These are phyloP conservation scores for Yarrowia sp. DNA, from an alignment of 805 yeast species.

Conservation along the genomic window DNA sequence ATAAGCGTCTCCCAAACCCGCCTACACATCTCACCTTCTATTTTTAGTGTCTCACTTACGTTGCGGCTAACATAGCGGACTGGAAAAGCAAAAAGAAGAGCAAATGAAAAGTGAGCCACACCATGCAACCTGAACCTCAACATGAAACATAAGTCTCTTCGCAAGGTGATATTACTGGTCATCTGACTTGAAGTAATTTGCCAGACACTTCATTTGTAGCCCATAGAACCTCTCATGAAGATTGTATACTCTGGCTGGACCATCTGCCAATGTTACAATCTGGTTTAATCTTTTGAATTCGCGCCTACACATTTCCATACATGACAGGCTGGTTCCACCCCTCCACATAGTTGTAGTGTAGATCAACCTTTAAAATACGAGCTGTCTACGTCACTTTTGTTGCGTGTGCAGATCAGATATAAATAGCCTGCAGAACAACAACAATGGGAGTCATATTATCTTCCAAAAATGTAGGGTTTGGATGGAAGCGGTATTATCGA, in stretches of 20 bases:
- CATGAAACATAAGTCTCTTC: background rate
- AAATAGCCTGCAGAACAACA: too few species aligned
- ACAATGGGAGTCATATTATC: too few species aligned
- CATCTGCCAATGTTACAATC: too few species aligned
- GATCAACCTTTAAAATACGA: background rate
- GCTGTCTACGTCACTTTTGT: background rate
- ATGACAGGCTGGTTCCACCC: background rate
- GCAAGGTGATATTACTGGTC: too few species aligned
- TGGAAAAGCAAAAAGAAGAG: background rate
- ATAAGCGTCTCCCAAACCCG: background rate
- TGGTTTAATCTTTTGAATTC: background rate
- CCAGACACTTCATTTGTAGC: too few species aligned
- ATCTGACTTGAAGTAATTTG: too few species aligned
- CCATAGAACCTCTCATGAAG: too few species aligned
- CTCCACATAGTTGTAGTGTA: background rate
- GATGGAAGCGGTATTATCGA: too few species aligned
- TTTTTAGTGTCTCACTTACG: background rate
- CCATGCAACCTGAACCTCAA: background rate
- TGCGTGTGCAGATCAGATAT: too few species aligned
- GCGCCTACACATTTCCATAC: background rate
- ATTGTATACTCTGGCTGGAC: too few species aligned
- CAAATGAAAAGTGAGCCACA: background rate
- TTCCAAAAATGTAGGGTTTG: too few species aligned
- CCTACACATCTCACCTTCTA: background rate
- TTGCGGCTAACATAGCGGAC: constrained; percentile 6